Evolutionary conservation across 805 yeast species (phyloP).

Genomic region (Cyberlindnera meyerae): DNA sequence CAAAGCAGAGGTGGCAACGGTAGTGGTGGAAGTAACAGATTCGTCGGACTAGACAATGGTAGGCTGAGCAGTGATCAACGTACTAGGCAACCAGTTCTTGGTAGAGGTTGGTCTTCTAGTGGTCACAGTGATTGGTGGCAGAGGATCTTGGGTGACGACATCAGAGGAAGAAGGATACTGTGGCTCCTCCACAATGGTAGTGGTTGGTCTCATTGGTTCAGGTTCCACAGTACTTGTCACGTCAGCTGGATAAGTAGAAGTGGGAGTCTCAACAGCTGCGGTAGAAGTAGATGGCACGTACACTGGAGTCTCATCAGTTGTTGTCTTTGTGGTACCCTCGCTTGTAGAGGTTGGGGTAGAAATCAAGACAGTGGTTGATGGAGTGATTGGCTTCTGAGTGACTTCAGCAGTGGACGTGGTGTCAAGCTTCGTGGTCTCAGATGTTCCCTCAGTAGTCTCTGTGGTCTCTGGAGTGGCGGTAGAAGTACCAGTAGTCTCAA

Average conservation of each 20-base stretch:
- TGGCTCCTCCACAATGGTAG: neutral
- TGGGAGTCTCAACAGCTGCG: slow-evolving; percentile 1
- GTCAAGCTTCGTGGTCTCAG: too few relatives aligned
- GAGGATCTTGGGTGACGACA: neutral
- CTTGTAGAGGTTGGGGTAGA: too few relatives aligned
- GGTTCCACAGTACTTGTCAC: neutral
- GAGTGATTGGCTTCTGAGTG: neutral
- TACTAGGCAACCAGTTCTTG: slow-evolving; percentile 40
- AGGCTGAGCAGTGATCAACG: slow-evolving; percentile 34
- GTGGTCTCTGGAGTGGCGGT: neutral
- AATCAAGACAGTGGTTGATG: too few relatives aligned
- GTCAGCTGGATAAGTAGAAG: slow-evolving; percentile 1
- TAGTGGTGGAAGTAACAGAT: slow-evolving; percentile 18
- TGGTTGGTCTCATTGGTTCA: neutral
- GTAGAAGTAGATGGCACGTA: slow-evolving; percentile 1
- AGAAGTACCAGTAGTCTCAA: neutral
- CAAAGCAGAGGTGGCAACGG: slow-evolving; percentile 44
- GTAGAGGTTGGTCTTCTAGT: slow-evolving; percentile 14
- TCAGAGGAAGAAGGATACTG: neutral
- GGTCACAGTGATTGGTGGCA: neutral
- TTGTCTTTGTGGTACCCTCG: too few relatives aligned
- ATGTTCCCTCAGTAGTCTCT: too few relatives aligned
- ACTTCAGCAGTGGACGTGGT: neutral
- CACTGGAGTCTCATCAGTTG: too few relatives aligned
- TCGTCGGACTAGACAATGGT: slow-evolving; percentile 21